A percentile compares a stretch with the other conserved stretches of the same genome.
phyloP scores from a whole-genome alignment of 1,139 yeast species.

The Debaryomyces sp. region DNA sequence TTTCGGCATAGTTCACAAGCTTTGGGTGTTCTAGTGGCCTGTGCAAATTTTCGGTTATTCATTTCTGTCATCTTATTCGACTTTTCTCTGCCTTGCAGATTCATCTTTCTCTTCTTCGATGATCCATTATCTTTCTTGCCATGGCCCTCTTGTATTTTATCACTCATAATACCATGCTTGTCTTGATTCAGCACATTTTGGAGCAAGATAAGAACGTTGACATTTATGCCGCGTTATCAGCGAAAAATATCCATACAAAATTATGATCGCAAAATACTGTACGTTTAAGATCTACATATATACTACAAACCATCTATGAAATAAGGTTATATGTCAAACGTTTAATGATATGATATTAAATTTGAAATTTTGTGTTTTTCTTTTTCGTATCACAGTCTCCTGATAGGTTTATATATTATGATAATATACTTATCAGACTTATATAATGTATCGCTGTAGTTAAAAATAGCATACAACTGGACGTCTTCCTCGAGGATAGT shows the following conservation, averaged over 20 bases:
- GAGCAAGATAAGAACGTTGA: not conserved
- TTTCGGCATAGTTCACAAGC: conserved; percentile 64
- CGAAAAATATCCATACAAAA: not conserved
- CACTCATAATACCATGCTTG: not conserved
- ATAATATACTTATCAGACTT: too few species aligned
- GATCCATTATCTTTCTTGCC: not conserved
- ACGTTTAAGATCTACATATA: not conserved
- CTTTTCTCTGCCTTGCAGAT: not conserved
- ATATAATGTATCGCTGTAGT: too few species aligned
- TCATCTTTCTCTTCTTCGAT: not conserved
- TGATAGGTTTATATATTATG: too few species aligned
- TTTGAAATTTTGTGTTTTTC: too few species aligned
- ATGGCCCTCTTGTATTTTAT: not conserved
- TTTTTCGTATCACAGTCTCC: too few species aligned
- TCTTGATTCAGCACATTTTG: not conserved
- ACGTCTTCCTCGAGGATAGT: too few species aligned
- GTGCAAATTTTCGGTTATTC: conserved; percentile 7
- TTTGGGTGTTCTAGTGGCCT: conserved; percentile 44
- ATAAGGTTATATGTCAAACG: too few species aligned
- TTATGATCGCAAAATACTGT: not conserved
- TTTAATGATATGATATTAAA: too few species aligned
- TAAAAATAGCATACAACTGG: too few species aligned
- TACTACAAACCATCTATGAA: too few species aligned
- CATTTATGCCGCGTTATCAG: conserved; percentile 1
- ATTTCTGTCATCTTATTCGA: not conserved